These are phyloP conservation scores for Aspergillus tamarii DNA, from an alignment of 2,329 filamentous ascomycete species.

Conservation along the genomic window DNA sequence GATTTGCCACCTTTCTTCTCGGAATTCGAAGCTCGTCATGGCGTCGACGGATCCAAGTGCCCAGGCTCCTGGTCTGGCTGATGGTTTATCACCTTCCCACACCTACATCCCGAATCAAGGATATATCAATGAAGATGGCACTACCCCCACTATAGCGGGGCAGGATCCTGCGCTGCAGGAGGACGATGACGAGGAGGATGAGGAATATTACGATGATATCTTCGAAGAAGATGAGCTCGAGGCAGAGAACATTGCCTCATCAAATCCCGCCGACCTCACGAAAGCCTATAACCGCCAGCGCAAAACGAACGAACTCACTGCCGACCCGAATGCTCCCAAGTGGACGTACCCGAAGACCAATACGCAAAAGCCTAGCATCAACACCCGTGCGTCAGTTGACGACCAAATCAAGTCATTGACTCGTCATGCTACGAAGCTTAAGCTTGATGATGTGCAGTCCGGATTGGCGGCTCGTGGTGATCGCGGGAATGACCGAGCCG, in stretches of 20 bases:
- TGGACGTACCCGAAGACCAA: conserved; percentile 71
- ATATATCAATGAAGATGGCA: conserved; percentile 45
- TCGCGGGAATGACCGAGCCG: conserved; percentile 71
- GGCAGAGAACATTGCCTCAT: conserved; percentile 59
- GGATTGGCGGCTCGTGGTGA: conserved; percentile 55
- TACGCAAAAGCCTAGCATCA: conserved; percentile 75
- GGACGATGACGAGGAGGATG: conserved; percentile 54
- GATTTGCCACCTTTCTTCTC: conserved; percentile 1
- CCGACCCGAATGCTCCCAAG: conserved; percentile 54
- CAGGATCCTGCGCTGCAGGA: conserved; percentile 37
- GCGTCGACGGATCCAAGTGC: conserved; percentile 25
- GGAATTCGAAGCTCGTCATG: conserved; percentile 24
- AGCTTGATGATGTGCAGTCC: conserved; percentile 67
- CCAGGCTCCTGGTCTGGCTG: conserved; percentile 40
- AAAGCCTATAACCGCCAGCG: conserved; percentile 88
- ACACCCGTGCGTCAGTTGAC: conserved; percentile 78
- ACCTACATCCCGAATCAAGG: conserved; percentile 55
- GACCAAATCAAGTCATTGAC: conserved; percentile 86
- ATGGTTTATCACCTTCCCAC: conserved; percentile 51
- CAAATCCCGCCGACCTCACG: conserved; percentile 69
- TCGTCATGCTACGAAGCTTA: conserved; percentile 83
- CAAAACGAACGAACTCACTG: conserved; percentile 61
- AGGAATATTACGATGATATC: conserved; percentile 64
- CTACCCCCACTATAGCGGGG: conserved; percentile 37
- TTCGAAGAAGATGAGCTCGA: conserved; percentile 59